phyloP scores from a whole-genome alignment of 306 rosid genomes.

The Quercus bicolor region DNA sequence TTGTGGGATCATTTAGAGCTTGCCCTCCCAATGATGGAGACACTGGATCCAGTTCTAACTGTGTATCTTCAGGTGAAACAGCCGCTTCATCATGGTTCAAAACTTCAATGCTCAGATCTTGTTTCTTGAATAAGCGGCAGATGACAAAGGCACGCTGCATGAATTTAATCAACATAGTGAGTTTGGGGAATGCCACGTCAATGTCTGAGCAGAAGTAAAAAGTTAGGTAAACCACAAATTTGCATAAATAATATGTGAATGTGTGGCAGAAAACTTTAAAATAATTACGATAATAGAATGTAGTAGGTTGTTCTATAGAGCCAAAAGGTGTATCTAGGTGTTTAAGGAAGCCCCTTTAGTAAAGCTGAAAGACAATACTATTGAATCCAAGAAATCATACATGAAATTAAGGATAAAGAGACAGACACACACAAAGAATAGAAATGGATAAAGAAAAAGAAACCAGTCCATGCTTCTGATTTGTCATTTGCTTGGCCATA shows the following conservation, averaged over 20 bases:
- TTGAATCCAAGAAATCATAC: background rate
- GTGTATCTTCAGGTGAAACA: constrained; percentile 48
- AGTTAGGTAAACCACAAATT: background rate
- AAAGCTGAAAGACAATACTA: background rate
- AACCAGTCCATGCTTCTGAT: background rate
- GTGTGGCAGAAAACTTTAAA: background rate
- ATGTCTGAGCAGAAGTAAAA: background rate
- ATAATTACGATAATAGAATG: background rate
- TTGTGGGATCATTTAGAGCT: constrained; percentile 31
- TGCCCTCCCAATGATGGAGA: constrained; percentile 42
- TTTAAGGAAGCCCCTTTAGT: background rate
- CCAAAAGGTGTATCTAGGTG: background rate
- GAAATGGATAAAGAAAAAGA: background rate
- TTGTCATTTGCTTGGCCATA: background rate
- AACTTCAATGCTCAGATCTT: constrained; percentile 61
- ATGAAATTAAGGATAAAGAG: background rate
- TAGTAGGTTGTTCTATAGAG: background rate
- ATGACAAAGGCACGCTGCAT: constrained; percentile 79
- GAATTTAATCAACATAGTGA: constrained; percentile 13
- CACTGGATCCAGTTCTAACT: constrained; percentile 30
- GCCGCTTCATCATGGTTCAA: constrained; percentile 48
- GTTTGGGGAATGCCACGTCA: constrained; percentile 15
- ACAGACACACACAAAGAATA: background rate
- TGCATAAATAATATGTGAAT: background rate
- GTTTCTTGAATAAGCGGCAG: constrained; percentile 81